A percentile compares a stretch with the other conserved stretches of the same genome.
Evolutionary conservation across 306 rosid species (phyloP).

Genomic region (Aeschynomene evenia): DNA sequence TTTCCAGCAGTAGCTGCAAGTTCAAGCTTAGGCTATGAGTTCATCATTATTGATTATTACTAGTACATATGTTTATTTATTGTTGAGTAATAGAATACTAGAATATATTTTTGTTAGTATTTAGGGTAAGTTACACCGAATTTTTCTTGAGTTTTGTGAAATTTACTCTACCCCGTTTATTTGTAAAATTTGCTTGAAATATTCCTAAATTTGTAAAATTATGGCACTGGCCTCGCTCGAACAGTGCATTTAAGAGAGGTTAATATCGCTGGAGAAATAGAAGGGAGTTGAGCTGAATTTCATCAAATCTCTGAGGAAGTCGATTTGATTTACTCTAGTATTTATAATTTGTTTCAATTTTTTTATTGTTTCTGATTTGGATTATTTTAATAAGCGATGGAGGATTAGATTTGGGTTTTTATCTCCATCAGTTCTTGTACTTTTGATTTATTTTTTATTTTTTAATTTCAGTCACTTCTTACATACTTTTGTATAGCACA

Average conservation of each 20-base stretch:
- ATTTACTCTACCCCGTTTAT: no score
- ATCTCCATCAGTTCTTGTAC: slow-evolving; percentile 28
- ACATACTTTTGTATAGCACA: slow-evolving; percentile 13
- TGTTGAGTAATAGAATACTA: neutral
- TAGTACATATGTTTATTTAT: neutral
- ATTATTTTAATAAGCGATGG: slow-evolving; percentile 34
- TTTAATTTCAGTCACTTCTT: slow-evolving; percentile 10
- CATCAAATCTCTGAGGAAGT: no score
- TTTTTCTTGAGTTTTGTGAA: no score
- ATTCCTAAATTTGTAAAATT: no score
- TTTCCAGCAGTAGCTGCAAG: slow-evolving; percentile 62
- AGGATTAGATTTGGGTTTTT: slow-evolving; percentile 25
- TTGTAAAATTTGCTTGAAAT: no score
- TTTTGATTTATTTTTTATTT: slow-evolving; percentile 19
- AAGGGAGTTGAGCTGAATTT: no score
- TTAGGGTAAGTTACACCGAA: no score
- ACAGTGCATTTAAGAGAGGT: no score
- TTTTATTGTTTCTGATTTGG: slow-evolving; percentile 20
- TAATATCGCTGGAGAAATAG: no score
- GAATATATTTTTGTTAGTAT: neutral
- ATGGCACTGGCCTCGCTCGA: no score
- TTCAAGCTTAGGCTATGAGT: slow-evolving; percentile 63
- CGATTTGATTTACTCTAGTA: no score
- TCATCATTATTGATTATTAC: no score
- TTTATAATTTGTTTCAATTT: slow-evolving; percentile 17